Evolutionary conservation across 2,329 filamentous ascomycete genomes (phyloP), one percentile per base, ranked within the genome.

Genomic region (Arthrobotrys conoides): DNA sequence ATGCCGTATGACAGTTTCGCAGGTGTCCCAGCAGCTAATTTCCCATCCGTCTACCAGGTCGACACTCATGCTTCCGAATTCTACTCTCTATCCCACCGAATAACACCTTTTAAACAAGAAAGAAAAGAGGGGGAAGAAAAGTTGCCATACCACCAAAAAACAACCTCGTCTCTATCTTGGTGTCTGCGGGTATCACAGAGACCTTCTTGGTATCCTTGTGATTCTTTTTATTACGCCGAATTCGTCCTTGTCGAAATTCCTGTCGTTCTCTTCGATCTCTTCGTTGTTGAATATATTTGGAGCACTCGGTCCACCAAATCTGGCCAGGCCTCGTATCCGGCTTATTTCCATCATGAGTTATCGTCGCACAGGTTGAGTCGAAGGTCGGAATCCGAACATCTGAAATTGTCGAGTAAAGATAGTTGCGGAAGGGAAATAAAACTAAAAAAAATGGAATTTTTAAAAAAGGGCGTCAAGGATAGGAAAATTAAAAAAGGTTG

Each of bases 301-400:
- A 72, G 53, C 64, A 44, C 68, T 71, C 55, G 64, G 48, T 78
- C 68, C 75, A 72, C 48, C 75, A 71, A 72, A 65, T 72, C 36
- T 69, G 64, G 64, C 71, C 71, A 64, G 55, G 53, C 48, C 64
- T 72, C 51, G 27, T 36, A 69, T 72, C 68, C 68, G 44, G 55
- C 68, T 68, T 57, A 61, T 71, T 57, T 72, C 75, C 75, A 78
- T 78, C 64, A 71, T 78, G 73, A 33, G 73, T 49, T 78, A 72
- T 69, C 46, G 75, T 71, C 55, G 75, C 38, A 69, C 64, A 69
- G 33, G 33, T 68, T 27, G 55, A 68, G 63, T 67, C 49, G 22
- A 67, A 65, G 24, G 38, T 71, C 46, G 68, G 22, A 27, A 69
- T 53, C 55, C 61, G 41, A 66, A 41, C 68, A 72, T 72, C 36